Evolutionary conservation across 768 basidiomycete species (phyloP), one percentile per base, ranked within the genome.

Genomic region (Lentinula sp.): DNA sequence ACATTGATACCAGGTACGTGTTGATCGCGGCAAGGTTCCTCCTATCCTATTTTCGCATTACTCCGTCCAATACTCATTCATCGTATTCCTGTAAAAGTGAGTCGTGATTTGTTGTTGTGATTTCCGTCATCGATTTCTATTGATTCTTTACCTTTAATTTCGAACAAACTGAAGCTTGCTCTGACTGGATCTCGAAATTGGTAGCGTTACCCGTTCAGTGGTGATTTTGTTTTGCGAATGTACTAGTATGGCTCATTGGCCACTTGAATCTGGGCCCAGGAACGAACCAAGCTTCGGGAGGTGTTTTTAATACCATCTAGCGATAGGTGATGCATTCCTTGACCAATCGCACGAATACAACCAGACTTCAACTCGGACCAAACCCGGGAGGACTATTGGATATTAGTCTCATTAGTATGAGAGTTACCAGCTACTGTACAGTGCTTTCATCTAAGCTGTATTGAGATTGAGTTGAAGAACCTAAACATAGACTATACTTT

Each of bases 111-210:
- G 23, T 2, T 23, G 23, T 23, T 23, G 1, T 23, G 23, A 28
- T 40, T 40, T 15, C 37, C 6, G 37, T 15, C 32, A 5, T 31
- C 32, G 4, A 28, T 28, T 28, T 28, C 4, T 10, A 23, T 45
- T 2, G 39, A 28, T 31, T 57, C 46, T 4, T 11, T 32, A 70
- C 67, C 16, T 76, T 80, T 70, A 82, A 80, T 69, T 70, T 83
- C 11, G 84, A 81, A 5, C 67, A 64, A 2, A 62, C 70, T 54
- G 66, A 65, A 5, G 16, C 35, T 2, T 71, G 71, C 55, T 72
- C 72, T 10, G 68, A 13, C 66, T 66, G 51, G 74, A 72, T 35
- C 43, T 62, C 18, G 61, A 55, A 18, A 43, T 57, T 1, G 66
- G 64, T 15, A 37, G 68, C 67, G 66, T 62, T 31, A 70, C 67